Percentiles rank a stretch among this genome's conserved stretches.
phyloP scores from a whole-genome alignment of 257 asterid species.

The Solanum sitiens region DNA sequence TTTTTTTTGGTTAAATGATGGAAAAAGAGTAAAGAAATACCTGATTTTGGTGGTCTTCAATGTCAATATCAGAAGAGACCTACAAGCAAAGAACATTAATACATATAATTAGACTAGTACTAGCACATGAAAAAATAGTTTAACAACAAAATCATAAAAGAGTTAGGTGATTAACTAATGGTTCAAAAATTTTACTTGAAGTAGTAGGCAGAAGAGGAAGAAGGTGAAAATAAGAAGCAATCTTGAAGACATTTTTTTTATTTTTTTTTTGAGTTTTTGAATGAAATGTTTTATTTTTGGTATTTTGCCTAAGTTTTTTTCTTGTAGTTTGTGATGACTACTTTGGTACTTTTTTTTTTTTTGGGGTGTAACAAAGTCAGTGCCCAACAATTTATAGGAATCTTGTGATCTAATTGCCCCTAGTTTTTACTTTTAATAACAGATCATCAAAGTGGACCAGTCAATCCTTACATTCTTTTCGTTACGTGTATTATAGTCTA shows the following conservation, averaged over 20 bases:
- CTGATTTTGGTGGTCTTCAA: constrained; percentile 19
- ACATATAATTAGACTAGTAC: not conserved
- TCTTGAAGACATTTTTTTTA: constrained; percentile 26
- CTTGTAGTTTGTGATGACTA: not conserved
- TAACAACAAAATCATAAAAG: not conserved
- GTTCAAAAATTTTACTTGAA: constrained; percentile 14
- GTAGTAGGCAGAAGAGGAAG: constrained; percentile 27
- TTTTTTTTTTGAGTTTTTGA: not conserved
- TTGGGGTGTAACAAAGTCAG: not conserved
- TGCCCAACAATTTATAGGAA: constrained; percentile 10
- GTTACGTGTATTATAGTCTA: not conserved
- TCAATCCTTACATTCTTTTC: not conserved
- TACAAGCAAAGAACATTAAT: constrained; percentile 1
- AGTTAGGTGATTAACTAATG: not conserved
- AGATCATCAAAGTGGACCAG: not conserved
- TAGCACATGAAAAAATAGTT: not conserved
- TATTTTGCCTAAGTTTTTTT: not conserved
- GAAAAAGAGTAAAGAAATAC: constrained; percentile 2
- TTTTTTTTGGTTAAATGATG: not conserved
- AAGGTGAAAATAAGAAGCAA: constrained; percentile 24
- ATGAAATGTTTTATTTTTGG: not conserved
- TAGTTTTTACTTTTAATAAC: not conserved
- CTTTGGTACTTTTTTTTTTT: not conserved
- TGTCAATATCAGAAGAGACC: constrained; percentile 47
- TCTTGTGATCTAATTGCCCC: not conserved